phyloP scores from a whole-genome alignment of 192 early-diverging fungal species.

The Entrophospora sp. region DNA sequence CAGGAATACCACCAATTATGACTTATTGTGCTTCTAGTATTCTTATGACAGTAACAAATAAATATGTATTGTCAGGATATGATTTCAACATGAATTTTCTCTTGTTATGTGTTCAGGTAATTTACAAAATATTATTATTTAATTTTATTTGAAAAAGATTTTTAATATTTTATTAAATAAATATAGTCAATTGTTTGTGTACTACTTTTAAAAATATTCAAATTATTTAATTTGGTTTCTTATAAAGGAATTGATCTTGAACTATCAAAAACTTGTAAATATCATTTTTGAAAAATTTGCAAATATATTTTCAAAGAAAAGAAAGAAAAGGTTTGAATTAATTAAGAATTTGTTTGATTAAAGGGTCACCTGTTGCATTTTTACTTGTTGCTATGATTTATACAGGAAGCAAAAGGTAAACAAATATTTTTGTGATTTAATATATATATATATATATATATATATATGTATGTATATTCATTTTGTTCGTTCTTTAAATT shows the following conservation, averaged over 20 bases:
- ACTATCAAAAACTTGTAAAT: neutral
- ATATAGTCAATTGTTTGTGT: neutral
- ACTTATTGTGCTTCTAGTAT: slow-evolving; percentile 86
- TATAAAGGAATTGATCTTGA: neutral
- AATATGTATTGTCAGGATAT: slow-evolving; percentile 74
- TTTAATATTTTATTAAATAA: neutral
- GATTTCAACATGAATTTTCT: slow-evolving; percentile 82
- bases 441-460: too few species aligned
- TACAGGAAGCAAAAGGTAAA: slow-evolving; percentile 87
- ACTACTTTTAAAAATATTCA: neutral
- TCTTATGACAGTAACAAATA: slow-evolving; percentile 84
- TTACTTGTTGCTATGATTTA: slow-evolving; percentile 92
- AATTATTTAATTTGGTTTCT: slow-evolving; percentile 2
- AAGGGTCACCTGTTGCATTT: slow-evolving; percentile 83
- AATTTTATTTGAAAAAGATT: neutral
- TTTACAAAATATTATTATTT: neutral
- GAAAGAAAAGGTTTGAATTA: too few species aligned
- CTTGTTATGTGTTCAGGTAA: slow-evolving; percentile 62
- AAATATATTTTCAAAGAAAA: too few species aligned
- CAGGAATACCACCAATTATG: slow-evolving; percentile 56
- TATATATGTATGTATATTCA: too few species aligned
- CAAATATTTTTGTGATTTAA: too few species aligned
- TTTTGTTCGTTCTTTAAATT: neutral
- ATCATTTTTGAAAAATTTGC: too few species aligned
- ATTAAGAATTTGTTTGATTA: too few species aligned